Evolutionary conservation across 2,329 filamentous ascomycete genomes (phyloP).

Genomic region (Penicillium sp.): DNA sequence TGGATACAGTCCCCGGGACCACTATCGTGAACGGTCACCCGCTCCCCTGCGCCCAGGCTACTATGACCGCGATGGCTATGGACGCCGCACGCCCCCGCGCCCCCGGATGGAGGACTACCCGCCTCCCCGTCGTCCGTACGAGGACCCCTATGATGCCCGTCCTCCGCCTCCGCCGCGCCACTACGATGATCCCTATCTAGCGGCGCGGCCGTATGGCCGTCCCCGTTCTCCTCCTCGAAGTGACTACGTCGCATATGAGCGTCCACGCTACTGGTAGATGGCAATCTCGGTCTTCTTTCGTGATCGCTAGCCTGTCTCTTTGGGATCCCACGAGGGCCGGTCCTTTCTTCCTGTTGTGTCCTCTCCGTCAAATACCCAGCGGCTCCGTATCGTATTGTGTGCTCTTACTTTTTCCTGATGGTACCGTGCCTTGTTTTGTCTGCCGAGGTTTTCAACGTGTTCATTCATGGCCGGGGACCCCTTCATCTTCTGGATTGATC

Average conservation of each 20-base stretch:
- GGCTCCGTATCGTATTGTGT: conserved; percentile 1
- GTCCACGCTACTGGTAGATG: conserved; percentile 51
- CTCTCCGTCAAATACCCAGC: conserved; percentile 1
- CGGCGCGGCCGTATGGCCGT: conserved; percentile 57
- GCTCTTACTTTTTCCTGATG: conserved; percentile 6
- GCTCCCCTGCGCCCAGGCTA: conserved; percentile 75
- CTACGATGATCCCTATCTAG: conserved; percentile 64
- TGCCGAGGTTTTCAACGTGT: conserved; percentile 22
- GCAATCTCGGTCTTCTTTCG: not conserved
- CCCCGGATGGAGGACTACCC: conserved; percentile 78
- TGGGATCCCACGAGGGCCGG: conserved; percentile 4
- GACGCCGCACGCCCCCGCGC: conserved; percentile 79
- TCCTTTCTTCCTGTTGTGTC: conserved; percentile 1
- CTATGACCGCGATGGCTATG: conserved; percentile 77
- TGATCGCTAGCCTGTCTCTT: conserved; percentile 23
- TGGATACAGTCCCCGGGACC: conserved; percentile 81
- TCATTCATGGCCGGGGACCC: conserved; percentile 10
- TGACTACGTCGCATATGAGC: conserved; percentile 49
- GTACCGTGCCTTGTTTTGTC: conserved; percentile 23
- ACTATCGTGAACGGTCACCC: conserved; percentile 83
- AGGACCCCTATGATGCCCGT: conserved; percentile 62
- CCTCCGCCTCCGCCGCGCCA: conserved; percentile 56
- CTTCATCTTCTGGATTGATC: not conserved
- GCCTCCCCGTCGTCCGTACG: conserved; percentile 60
- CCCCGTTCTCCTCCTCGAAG: conserved; percentile 48